Evolutionary conservation across 495 filamentous ascomycete genomes (phyloP).

Genomic region (Penicillium coprophilum): DNA sequence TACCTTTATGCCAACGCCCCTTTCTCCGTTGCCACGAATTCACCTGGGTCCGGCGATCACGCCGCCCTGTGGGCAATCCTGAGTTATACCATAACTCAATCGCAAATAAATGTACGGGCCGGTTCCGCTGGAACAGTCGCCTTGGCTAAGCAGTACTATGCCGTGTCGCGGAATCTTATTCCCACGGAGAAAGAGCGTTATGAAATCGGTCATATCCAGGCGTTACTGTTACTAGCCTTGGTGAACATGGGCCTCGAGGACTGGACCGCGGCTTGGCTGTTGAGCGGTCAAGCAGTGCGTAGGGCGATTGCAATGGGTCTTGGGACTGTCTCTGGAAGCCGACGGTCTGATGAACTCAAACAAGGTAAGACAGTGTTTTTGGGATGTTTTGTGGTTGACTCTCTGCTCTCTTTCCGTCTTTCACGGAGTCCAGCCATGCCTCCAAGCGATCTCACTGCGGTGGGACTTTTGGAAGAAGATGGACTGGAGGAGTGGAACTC

Average conservation of each 20-base stretch:
- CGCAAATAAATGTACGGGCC: constrained; percentile 26
- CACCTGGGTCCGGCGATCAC: constrained; percentile 54
- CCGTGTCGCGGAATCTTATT: constrained; percentile 57
- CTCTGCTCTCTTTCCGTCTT: constrained; percentile 57
- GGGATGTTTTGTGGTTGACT: constrained; percentile 67
- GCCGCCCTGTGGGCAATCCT: constrained; percentile 65
- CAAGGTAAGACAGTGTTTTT: constrained; percentile 54
- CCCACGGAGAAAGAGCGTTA: constrained; percentile 57
- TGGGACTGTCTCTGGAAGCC: constrained; percentile 29
- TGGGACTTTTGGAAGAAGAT: constrained; percentile 57
- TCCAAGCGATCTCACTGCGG: constrained; percentile 42
- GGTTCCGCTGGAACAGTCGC: constrained; percentile 22
- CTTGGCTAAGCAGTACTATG: constrained; percentile 51
- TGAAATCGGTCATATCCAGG: constrained; percentile 62
- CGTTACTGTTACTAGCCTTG: constrained; percentile 60
- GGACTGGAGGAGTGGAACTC: constrained; percentile 73
- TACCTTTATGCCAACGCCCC: constrained; percentile 52
- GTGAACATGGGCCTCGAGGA: constrained; percentile 58
- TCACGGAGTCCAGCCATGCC: constrained; percentile 53
- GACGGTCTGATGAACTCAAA: constrained; percentile 40
- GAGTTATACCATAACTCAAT: constrained; percentile 53
- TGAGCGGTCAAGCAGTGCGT: constrained; percentile 62
- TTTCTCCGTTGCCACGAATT: constrained; percentile 40
- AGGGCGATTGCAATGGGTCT: constrained; percentile 53
- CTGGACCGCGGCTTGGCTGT: constrained; percentile 57